Evolutionary conservation across 441 rosid genomes (phyloP).

Genomic region (Metrosideros polymorpha): DNA sequence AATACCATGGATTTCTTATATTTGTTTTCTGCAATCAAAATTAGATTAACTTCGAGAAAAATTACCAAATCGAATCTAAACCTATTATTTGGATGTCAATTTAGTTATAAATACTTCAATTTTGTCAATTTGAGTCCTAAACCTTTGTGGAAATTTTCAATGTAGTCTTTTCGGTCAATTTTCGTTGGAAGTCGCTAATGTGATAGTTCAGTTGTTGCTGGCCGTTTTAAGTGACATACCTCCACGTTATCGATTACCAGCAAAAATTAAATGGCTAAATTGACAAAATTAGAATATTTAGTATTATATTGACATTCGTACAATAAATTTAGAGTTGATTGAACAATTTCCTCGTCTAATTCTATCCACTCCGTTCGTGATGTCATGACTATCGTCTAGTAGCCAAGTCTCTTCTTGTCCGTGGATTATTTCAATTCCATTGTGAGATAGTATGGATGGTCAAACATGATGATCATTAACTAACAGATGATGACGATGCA

Average conservation of each 20-base stretch:
- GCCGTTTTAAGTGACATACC: fast-evolving
- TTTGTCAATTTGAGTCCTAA: neutral
- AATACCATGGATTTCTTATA: neutral
- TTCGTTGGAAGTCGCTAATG: fast-evolving
- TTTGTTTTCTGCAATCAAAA: neutral
- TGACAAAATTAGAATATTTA: neutral
- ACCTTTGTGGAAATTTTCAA: neutral
- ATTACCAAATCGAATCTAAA: neutral
- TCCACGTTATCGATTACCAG: fast-evolving
- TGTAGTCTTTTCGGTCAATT: fast-evolving
- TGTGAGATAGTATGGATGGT: neutral
- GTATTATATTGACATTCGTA: neutral
- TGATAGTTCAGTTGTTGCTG: fast-evolving
- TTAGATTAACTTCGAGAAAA: neutral
- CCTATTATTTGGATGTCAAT: neutral
- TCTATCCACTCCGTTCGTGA: neutral
- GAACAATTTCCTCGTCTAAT: neutral
- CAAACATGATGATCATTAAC: neutral
- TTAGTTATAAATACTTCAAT: neutral
- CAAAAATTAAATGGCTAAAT: neutral
- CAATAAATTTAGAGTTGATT: fast-evolving
- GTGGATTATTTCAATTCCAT: neutral
- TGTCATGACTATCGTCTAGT: neutral
- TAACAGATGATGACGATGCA: neutral
- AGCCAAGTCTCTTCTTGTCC: neutral